phyloP scores from a whole-genome alignment of 768 basidiomycete genomes.

The Tricholoma terreum region DNA sequence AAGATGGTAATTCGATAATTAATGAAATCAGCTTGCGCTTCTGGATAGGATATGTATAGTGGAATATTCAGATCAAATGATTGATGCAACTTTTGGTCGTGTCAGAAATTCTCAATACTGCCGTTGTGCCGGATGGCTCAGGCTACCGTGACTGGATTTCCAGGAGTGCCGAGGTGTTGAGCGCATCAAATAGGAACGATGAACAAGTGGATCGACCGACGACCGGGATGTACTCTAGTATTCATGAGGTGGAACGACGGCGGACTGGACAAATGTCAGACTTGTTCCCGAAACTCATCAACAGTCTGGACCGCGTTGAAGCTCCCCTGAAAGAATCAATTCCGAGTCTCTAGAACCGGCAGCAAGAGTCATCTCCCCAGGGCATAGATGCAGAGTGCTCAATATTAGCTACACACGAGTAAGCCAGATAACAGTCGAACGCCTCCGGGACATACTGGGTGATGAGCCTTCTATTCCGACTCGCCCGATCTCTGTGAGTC shows the following conservation, averaged over 20 bases:
- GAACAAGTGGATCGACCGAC: not conserved
- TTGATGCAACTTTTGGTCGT: not conserved
- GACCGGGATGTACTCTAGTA: not conserved
- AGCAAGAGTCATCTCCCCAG: not conserved
- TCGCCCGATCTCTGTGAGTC: not conserved
- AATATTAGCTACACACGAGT: not conserved
- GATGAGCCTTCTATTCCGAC: not conserved
- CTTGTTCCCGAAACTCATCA: not conserved
- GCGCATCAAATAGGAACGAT: not conserved
- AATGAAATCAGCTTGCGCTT: not conserved
- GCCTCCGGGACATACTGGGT: not conserved
- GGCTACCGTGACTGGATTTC: not conserved
- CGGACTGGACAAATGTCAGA: not conserved
- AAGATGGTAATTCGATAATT: not conserved
- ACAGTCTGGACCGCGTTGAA: not conserved
- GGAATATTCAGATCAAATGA: not conserved
- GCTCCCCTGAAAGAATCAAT: not conserved
- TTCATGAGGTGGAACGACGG: not conserved
- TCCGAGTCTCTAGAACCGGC: not conserved
- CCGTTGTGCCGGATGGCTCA: too few relatives aligned
- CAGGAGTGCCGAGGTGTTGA: not conserved
- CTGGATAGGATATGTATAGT: not conserved
- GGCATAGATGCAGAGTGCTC: not conserved
- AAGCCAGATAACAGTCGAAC: not conserved
- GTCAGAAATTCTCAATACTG: not conserved